Percentiles rank a stretch among this genome's conserved stretches.
Conservation (phyloP, 805 yeast species). For the Sugiyamaella mastotermitis region DNA sequence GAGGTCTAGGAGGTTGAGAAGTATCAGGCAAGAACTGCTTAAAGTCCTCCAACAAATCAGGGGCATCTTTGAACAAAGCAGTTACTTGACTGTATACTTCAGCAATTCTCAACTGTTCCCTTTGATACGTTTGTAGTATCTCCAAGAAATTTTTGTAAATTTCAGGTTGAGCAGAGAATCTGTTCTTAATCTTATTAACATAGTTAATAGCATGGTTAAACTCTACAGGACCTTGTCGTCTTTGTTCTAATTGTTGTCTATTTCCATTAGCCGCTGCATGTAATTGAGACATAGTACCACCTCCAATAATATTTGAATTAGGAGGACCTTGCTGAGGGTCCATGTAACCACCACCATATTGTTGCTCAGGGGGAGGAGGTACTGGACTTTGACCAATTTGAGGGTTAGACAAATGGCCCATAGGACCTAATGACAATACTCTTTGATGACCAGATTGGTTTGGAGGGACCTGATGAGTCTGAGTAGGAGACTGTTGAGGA, state of each 20-base stretch:
- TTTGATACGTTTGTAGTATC: slow-evolving; percentile 91
- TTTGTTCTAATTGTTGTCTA: slow-evolving; percentile 18
- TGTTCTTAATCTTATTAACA: slow-evolving; percentile 91
- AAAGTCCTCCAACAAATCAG: slow-evolving; percentile 90
- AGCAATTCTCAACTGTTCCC: slow-evolving; percentile 90
- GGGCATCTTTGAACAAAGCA: slow-evolving; percentile 81
- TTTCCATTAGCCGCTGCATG: slow-evolving; percentile 36
- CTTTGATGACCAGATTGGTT: slow-evolving; percentile 5
- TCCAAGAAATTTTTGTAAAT: slow-evolving; percentile 92
- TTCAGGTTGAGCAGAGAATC: slow-evolving; percentile 91
- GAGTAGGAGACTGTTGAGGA: slow-evolving; percentile 27
- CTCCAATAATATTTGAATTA: slow-evolving; percentile 14
- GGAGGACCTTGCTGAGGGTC: slow-evolving; percentile 6
- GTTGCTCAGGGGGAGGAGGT: slow-evolving; percentile 12
- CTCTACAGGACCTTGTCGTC: slow-evolving; percentile 64
- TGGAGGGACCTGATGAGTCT: slow-evolving; percentile 17
- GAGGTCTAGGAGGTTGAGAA: slow-evolving; percentile 35
- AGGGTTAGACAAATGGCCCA: background rate
- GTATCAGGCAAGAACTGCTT: slow-evolving; percentile 92
- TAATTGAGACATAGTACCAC: slow-evolving; percentile 30
- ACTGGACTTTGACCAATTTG: background rate
- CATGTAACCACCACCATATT: slow-evolving; percentile 18
- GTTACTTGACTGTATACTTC: slow-evolving; percentile 96
- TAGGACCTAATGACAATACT: background rate
- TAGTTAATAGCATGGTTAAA: slow-evolving; percentile 95